phyloP scores from a whole-genome alignment of 306 rosid species.

The Betula pendula region DNA sequence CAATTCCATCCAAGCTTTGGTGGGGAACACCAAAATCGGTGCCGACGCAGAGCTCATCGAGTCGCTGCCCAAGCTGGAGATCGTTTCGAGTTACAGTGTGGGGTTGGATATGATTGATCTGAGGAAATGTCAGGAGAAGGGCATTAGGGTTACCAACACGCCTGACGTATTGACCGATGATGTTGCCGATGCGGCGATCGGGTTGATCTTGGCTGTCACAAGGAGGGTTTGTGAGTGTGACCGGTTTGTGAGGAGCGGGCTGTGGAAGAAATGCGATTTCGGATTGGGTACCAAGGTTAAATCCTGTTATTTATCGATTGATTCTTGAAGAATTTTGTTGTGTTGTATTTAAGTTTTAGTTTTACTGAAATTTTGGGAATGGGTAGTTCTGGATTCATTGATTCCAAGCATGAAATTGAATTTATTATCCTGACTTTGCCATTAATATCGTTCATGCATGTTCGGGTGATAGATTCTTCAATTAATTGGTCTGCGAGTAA shows the following conservation, averaged over 20 bases:
- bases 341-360: background rate
- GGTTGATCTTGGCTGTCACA: slow-evolving; percentile 47
- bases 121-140: slow-evolving; percentile 39
- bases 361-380: background rate
- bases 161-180: slow-evolving; percentile 73
- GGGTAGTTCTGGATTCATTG: background rate
- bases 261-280: slow-evolving; percentile 38
- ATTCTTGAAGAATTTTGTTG: background rate
- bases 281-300: slow-evolving; percentile 47
- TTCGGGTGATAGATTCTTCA: background rate
- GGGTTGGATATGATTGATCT: slow-evolving; percentile 67
- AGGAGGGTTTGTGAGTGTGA: slow-evolving; percentile 45
- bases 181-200: slow-evolving; percentile 72
- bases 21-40: slow-evolving; percentile 36
- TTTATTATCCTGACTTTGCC: background rate
- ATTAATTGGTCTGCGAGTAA: background rate
- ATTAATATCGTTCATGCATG: background rate
- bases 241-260: slow-evolving; percentile 40
- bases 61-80: slow-evolving; percentile 52
- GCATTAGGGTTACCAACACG: slow-evolving; percentile 62
- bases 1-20: slow-evolving; percentile 45
- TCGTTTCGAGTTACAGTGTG: slow-evolving; percentile 61
- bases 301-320: background rate
- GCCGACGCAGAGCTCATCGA: slow-evolving; percentile 53
- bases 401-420: background rate